phyloP scores from a whole-genome alignment of 768 basidiomycete species.

The Cystofilobasidium ferigula region DNA sequence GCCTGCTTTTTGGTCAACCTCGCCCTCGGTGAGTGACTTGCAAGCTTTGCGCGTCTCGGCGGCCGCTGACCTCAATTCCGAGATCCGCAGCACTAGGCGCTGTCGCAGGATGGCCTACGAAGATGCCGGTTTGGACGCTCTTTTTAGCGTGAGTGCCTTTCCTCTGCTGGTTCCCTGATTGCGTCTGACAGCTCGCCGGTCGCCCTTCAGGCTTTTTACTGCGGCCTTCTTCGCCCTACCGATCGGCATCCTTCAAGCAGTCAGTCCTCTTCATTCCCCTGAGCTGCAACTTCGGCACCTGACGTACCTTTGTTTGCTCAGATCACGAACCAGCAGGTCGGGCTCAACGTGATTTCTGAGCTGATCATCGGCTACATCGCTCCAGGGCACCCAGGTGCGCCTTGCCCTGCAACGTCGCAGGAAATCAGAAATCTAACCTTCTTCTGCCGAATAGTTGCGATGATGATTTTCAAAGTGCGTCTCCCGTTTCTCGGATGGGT shows the following conservation, averaged over 20 bases:
- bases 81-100: constrained; percentile 16
- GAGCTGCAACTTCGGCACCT: neutral
- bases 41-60: neutral
- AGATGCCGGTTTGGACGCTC: constrained; percentile 24
- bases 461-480: constrained; percentile 25
- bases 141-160: constrained; percentile 13
- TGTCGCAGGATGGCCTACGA: constrained; percentile 19
- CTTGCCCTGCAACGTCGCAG: no score
- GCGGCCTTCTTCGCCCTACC: constrained; percentile 22
- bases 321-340: constrained; percentile 24
- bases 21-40: constrained; percentile 1
- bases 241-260: constrained; percentile 23
- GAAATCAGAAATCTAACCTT: no score
- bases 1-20: constrained; percentile 18
- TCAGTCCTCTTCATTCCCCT: neutral
- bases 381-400: constrained; percentile 17
- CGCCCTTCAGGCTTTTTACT: constrained; percentile 3
- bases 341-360: constrained; percentile 23
- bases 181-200: neutral
- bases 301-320: neutral
- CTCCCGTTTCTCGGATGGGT: neutral
- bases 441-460: neutral
- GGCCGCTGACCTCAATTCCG: no score
- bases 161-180: neutral
- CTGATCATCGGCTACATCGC: constrained; percentile 23